Conservation (phyloP, 805 yeast species). For the Candida schatavii region DNA sequence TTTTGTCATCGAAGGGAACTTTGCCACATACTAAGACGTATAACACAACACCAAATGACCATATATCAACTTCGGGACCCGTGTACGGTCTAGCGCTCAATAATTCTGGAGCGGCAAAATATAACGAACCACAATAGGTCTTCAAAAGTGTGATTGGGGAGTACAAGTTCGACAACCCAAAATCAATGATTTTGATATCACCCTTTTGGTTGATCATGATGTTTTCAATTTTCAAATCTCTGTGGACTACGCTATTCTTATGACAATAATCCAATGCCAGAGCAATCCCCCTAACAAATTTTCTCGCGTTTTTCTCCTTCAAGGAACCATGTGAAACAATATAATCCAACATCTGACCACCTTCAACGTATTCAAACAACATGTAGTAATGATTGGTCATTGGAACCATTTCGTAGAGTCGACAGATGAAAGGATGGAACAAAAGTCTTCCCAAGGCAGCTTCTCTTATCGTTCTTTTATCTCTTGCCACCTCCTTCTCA, state of each 20-base stretch:
- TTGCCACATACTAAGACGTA: constrained; percentile 96
- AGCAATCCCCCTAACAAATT: constrained; percentile 92
- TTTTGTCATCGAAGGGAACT: constrained; percentile 96
- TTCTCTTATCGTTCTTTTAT: constrained; percentile 88
- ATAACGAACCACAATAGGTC: constrained; percentile 95
- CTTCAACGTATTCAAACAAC: constrained; percentile 94
- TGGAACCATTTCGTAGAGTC: constrained; percentile 88
- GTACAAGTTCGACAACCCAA: constrained; percentile 88
- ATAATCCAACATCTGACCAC: constrained; percentile 96
- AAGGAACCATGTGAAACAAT: constrained; percentile 94
- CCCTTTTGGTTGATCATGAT: constrained; percentile 92
- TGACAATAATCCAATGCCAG: constrained; percentile 94
- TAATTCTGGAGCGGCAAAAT: constrained; percentile 98
- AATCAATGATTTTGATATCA: constrained; percentile 92
- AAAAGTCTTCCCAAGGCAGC: constrained; percentile 89
- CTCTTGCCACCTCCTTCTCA: constrained; percentile 84
- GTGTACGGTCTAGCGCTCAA: constrained; percentile 86
- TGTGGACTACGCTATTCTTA: constrained; percentile 89
- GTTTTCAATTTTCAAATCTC: constrained; percentile 95
- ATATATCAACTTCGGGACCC: constrained; percentile 97
- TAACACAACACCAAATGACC: constrained; percentile 97
- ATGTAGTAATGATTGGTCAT: constrained; percentile 97
- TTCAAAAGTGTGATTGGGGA: constrained; percentile 69
- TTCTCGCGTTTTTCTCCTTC: constrained; percentile 90
- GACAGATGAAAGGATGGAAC: constrained; percentile 89